These are phyloP conservation scores for Wickerhamomyces strasburgensis DNA, from an alignment of 805 yeast species.

Conservation along the genomic window DNA sequence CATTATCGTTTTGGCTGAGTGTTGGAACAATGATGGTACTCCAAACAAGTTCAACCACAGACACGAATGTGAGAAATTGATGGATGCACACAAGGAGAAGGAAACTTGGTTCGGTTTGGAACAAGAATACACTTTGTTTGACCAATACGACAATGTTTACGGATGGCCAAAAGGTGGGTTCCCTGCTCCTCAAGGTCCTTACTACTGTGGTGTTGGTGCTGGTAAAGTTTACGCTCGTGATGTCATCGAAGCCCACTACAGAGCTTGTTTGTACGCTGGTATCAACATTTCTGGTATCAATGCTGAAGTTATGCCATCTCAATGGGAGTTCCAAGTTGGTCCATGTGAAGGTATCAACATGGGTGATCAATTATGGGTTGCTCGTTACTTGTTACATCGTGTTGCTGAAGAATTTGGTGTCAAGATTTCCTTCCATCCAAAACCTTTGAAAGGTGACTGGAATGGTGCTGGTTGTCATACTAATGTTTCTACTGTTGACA, in stretches of 20 bases:
- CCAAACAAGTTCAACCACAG: constrained; percentile 99
- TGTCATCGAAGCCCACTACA: constrained; percentile 97
- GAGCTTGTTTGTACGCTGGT: constrained; percentile 95
- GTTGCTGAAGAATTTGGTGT: constrained; percentile 99
- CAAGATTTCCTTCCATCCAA: constrained; percentile 98
- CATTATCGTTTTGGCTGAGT: constrained; percentile 90
- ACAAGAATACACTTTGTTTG: constrained; percentile 97
- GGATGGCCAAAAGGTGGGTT: constrained; percentile 99
- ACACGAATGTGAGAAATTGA: constrained; percentile 91
- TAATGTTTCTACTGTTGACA: constrained; percentile 85
- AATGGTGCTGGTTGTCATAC: constrained; percentile 99
- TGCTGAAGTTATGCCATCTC: constrained; percentile 99
- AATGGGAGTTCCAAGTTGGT: constrained; percentile 99
- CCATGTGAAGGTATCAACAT: constrained; percentile 92
- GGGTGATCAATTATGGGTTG: constrained; percentile 98
- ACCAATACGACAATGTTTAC: constrained; percentile 81
- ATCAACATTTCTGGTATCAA: constrained; percentile 90
- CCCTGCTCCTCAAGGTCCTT: constrained; percentile 99
- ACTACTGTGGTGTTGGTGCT: constrained; percentile 99
- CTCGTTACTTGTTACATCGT: constrained; percentile 87
- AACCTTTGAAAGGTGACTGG: constrained; percentile 99
- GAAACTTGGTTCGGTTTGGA: constrained; percentile 97
- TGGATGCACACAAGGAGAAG: constrained; percentile 84
- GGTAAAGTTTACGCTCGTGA: constrained; percentile 98
- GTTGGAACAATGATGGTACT: constrained; percentile 98